These are phyloP conservation scores for Mycena metata DNA, from an alignment of 768 basidiomycete genomes.

Conservation along the genomic window DNA sequence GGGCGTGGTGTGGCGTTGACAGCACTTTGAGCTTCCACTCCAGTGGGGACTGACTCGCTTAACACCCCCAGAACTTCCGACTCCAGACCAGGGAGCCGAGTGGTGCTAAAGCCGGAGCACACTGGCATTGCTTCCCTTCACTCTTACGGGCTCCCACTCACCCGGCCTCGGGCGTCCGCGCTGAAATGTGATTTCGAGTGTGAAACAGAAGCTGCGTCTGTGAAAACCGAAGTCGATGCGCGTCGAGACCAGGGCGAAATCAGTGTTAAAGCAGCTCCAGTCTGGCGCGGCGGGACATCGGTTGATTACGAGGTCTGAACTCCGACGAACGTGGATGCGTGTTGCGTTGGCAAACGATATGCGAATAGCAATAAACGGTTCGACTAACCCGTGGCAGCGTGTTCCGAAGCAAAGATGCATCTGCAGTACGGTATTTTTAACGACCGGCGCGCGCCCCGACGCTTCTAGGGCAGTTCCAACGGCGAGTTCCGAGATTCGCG, in stretches of 20 bases:
- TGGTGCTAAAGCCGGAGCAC: not conserved
- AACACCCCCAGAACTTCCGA: not conserved
- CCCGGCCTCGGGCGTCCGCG: not conserved
- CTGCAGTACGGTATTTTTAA: too few relatives aligned
- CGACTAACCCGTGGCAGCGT: too few relatives aligned
- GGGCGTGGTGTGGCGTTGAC: constrained; percentile 20
- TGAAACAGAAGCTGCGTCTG: not conserved
- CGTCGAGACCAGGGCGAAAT: not conserved
- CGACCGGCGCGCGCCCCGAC: too few relatives aligned
- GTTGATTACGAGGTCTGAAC: not conserved
- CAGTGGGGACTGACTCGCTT: not conserved
- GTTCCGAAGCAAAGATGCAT: not conserved
- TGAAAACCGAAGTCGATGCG: not conserved
- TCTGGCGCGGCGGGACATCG: constrained; percentile 4
- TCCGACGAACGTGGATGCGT: constrained; percentile 20
- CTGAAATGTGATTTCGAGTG: not conserved
- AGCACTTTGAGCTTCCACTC: constrained; percentile 5
- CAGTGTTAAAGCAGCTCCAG: not conserved
- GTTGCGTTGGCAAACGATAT: not conserved
- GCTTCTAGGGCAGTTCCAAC: too few relatives aligned
- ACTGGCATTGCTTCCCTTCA: too few relatives aligned
- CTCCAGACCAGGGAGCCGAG: not conserved
- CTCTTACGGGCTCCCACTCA: not conserved
- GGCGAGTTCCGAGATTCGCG: too few relatives aligned
- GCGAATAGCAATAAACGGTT: too few relatives aligned